A percentile compares a stretch with the other conserved stretches of the same genome.
Conservation (phyloP, 148 eudicot genomes). For the Simmondsia chinensis region DNA sequence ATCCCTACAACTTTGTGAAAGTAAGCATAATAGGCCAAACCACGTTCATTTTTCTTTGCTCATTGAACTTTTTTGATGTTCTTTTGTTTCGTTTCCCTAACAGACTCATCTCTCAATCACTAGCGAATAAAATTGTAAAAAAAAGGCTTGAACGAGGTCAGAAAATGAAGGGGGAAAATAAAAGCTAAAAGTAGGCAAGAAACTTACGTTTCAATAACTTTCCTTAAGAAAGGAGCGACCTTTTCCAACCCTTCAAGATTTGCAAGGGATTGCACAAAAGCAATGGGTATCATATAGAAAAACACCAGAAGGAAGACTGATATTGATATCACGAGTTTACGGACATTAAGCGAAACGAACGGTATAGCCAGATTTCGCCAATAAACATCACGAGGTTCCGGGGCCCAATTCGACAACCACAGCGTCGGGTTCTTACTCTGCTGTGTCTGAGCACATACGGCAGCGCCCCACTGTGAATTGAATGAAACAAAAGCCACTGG, state of each 20-base stretch:
- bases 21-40: no score
- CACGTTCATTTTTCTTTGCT: no score
- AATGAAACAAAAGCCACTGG: slow-evolving; percentile 91
- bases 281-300: slow-evolving; percentile 95
- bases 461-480: slow-evolving; percentile 94
- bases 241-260: slow-evolving; percentile 85
- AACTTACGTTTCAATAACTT: slow-evolving; percentile 71
- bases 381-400: slow-evolving; percentile 92
- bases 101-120: no score
- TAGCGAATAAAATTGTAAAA: no score
- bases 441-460: slow-evolving; percentile 92
- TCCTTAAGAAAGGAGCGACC: slow-evolving; percentile 80
- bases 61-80: no score
- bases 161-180: no score
- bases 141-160: no score
- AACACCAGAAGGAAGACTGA: slow-evolving; percentile 74
- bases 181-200: background rate
- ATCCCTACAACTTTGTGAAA: no score
- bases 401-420: slow-evolving; percentile 95
- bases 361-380: slow-evolving; percentile 89
- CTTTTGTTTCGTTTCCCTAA: no score
- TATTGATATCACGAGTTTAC: slow-evolving; percentile 62
- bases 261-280: slow-evolving; percentile 97
- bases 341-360: slow-evolving; percentile 65
- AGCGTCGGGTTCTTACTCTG: slow-evolving; percentile 85